Evolutionary conservation across 306 rosid genomes (phyloP).

Genomic region (Heteromeles arbutifolia): DNA sequence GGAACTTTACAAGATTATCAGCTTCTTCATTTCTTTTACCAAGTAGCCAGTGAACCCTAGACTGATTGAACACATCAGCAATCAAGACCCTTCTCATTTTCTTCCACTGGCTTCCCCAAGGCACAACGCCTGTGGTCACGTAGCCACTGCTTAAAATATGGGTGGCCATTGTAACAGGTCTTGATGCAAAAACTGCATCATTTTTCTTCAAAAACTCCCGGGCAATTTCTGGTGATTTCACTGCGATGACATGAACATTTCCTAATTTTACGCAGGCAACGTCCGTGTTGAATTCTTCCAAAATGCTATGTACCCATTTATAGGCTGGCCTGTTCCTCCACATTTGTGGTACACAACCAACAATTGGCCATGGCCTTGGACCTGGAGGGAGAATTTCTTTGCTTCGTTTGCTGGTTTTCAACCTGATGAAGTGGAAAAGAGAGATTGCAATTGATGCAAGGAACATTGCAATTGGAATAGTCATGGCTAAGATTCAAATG

Average conservation of each 20-base stretch:
- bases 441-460: background rate
- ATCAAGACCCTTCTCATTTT: conserved; percentile 7
- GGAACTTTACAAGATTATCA: background rate
- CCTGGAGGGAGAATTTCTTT: conserved; percentile 14
- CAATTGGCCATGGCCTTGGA: conserved; percentile 17
- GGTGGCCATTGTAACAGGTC: conserved; percentile 19
- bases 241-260: conserved; percentile 29
- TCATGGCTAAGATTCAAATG: too few relatives aligned
- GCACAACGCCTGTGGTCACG: background rate
- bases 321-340: background rate
- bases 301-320: conserved; percentile 28
- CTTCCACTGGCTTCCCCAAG: conserved; percentile 11
- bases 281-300: conserved; percentile 30
- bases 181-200: conserved; percentile 34
- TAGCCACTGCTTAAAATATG: conserved; percentile 9
- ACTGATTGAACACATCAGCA: background rate
- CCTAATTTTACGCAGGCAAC: conserved; percentile 45
- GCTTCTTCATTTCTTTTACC: conserved; percentile 35
- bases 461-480: background rate
- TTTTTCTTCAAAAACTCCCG: conserved; percentile 32
- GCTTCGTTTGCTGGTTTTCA: background rate
- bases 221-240: conserved; percentile 25
- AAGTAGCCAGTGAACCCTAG: conserved; percentile 15
- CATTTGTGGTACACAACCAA: conserved; percentile 15
- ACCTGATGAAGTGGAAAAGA: background rate